Base-by-base conservation (phyloP, 2,329 filamentous ascomycete species). In the Colletotrichum sp. region DNA sequence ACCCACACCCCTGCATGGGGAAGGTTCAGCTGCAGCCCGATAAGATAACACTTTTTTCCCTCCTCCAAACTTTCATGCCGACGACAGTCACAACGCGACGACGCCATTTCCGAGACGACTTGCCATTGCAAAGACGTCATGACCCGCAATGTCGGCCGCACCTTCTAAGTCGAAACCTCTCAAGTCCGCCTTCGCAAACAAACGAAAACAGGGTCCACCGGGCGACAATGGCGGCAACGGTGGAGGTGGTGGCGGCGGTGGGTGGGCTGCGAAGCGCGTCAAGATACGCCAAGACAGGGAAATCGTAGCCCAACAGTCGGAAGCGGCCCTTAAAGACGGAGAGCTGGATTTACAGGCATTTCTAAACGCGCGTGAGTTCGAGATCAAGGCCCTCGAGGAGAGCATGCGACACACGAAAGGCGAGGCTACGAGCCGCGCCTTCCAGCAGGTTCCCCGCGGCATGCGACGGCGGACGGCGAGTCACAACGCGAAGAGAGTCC, bases 401-500 rank as follows among this genome's bases (percentile, higher is more conserved):
- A 95, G 94, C 76, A 97, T 98, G 90, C 89, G 90, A 71, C 92
- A 91, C 44, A 94, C 95, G 63, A 96, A 94, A 83, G 85, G 86
- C 7, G 86, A 87, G 52, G 86, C 88, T 70, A 87, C 91, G 59
- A 93, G 91, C 73, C 91, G 96, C 68, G 96, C 96, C 16, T 98
- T 98, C 81, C 97, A 99, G 84, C 92, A 95, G 79, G 94, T 99
- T 7, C 97, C 97, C 2, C 91, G 95, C 79, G 93, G 93, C 66
- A 87, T 99, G 90, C 90, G 97, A 78, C 90, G 97, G 78, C 90
- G 97, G 80, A 98, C 96, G 0, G 97, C 96, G 25, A 98, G 96
- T 83, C 97, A 99, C 85, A 98, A 99, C 89, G 94, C 94, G 44
- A 98, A 96, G 85, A 91, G 94, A 77, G 93, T 99, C 19, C 97